Evolutionary conservation across 2,329 filamentous ascomycete genomes (phyloP), one percentile per base, ranked within the genome.

Genomic region (Amauroascus verrucosus): DNA sequence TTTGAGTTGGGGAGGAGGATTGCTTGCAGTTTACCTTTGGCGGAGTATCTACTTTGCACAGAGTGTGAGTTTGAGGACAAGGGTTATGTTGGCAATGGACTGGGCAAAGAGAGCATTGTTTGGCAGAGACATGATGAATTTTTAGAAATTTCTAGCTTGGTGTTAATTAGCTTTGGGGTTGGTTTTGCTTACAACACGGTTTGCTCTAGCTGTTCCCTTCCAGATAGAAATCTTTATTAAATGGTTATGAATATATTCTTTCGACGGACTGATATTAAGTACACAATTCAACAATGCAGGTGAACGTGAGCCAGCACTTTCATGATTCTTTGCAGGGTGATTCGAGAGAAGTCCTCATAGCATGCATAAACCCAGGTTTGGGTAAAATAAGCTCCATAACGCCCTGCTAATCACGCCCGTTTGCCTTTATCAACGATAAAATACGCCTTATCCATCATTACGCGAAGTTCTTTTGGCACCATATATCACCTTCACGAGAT

Each of bases 101-200:
- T 98, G 93, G 93, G 84, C 82, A n/a, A 98, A 97, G 80, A 79
- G 94, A 67, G 87, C 88, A 11, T 71, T 98, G 20, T 98, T 98
- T 74, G 93, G 93, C 61, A 80, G 93, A 83, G 76, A 78, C 67
- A 69, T 78, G 58, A 76, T 78, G 72, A 78, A 73, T 60, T 77
- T 77, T 57, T 77, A 71, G 57, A 32, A 40, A 7, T 33, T 11
- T 11, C n/a, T 49, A 38, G 35, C 43, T 43, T 51, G 11, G 26
- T 49, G 1, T 44, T 9, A 33, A 33, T 33, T 6, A 32, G 43
- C 44, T 33, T 24, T 20, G 14, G 24, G n/a, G n/a, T n/a, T n/a
- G n/a, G n/a, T n/a, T n/a, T n/a, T n/a, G n/a, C n/a, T n/a, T n/a
- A n/a, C n/a, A n/a, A n/a, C n/a, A n/a, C n/a, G n/a, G n/a, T n/a